These are phyloP conservation scores for Teratosphaeria nubilosa DNA, from an alignment of 2,329 filamentous ascomycete species.

Conservation along the genomic window DNA sequence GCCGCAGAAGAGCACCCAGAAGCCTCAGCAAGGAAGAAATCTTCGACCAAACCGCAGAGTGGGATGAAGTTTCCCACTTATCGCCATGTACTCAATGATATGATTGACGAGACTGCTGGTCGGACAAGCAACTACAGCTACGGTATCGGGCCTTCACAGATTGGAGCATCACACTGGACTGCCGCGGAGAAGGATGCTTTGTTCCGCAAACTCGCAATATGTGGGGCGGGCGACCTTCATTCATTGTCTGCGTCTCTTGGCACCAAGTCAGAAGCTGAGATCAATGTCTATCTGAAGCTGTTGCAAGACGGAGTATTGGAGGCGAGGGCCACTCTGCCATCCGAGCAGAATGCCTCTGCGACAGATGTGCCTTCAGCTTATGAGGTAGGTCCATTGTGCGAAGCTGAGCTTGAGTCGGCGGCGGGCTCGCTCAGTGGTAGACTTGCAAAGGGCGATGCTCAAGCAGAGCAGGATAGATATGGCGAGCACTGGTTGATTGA, in stretches of 20 bases:
- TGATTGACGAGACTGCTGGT: conserved; percentile 40
- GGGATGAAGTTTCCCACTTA: conserved; percentile 25
- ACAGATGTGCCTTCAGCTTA: conserved; percentile 59
- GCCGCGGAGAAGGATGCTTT: conserved; percentile 59
- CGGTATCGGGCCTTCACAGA: conserved; percentile 39
- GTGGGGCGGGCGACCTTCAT: conserved; percentile 52
- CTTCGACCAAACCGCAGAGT: not conserved
- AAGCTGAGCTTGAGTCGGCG: conserved; percentile 53
- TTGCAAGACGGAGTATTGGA: conserved; percentile 44
- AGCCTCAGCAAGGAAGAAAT: not conserved
- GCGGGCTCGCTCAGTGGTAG: conserved; percentile 56
- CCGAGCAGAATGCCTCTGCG: conserved; percentile 31
- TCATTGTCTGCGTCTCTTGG: conserved; percentile 54
- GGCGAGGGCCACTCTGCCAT: conserved; percentile 26
- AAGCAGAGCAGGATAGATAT: conserved; percentile 50
- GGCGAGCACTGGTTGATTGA: conserved; percentile 57
- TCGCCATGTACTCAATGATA: conserved; percentile 43
- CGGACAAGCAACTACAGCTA: not conserved
- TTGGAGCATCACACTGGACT: conserved; percentile 64
- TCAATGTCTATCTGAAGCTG: conserved; percentile 57
- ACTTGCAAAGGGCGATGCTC: conserved; percentile 54
- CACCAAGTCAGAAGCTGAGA: conserved; percentile 66
- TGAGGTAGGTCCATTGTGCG: conserved; percentile 60
- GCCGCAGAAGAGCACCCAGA: not conserved
- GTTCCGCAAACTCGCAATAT: conserved; percentile 54